Evolutionary conservation across 441 rosid genomes (phyloP).

Genomic region (Pelargonium australe): DNA sequence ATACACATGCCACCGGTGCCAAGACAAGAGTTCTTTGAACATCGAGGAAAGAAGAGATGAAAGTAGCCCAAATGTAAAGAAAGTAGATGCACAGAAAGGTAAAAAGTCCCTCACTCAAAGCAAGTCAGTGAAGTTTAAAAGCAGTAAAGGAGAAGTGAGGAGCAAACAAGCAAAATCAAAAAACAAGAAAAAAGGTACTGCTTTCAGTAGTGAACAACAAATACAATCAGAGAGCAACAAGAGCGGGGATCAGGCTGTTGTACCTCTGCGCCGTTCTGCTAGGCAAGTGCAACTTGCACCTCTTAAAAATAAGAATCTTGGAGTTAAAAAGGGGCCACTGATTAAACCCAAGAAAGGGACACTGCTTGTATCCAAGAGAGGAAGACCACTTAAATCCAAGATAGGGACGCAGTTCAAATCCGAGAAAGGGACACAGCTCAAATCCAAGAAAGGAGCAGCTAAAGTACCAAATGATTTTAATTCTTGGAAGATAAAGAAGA

Average conservation of each 20-base stretch:
- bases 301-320: conserved; percentile 39
- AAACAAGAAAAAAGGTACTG: conserved; percentile 46
- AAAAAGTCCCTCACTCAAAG: conserved; percentile 34
- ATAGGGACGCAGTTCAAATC: conserved; percentile 27
- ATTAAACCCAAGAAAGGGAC: conserved; percentile 38
- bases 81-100: conserved; percentile 33
- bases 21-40: conserved; percentile 34
- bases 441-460: conserved; percentile 37
- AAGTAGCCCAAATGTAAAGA: conserved; percentile 34
- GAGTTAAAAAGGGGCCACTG: conserved; percentile 11
- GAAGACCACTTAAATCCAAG: conserved; percentile 34
- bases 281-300: conserved; percentile 47
- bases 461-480: conserved; percentile 34
- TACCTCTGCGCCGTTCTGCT: conserved; percentile 81
- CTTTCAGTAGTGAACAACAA: conserved; percentile 7
- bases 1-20: conserved; percentile 64
- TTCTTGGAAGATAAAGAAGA: conserved; percentile 33
- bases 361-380: conserved; percentile 38
- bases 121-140: conserved; percentile 37
- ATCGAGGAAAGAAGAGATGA: conserved; percentile 27
- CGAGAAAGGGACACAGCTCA: conserved; percentile 43
- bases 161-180: conserved; percentile 30
- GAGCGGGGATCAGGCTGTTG: conserved; percentile 16
- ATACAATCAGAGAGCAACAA: not conserved
- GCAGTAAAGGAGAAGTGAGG: conserved; percentile 30